Evolutionary conservation across 495 filamentous ascomycete genomes (phyloP).

Genomic region (Neurospora sp.): DNA sequence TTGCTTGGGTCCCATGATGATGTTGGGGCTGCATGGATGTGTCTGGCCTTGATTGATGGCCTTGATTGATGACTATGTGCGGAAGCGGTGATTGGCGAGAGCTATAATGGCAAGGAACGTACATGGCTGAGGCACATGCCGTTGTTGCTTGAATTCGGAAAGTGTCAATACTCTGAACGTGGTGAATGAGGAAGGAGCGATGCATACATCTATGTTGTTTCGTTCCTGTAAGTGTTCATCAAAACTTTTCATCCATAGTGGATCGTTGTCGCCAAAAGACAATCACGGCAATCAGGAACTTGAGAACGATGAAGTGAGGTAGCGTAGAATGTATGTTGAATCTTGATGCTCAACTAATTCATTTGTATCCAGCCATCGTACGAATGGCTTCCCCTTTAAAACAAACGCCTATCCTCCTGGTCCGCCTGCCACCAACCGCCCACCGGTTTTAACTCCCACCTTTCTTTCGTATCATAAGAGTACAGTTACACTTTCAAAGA

Average conservation of each 20-base stretch:
- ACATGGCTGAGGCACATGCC: neutral
- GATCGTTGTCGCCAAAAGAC: neutral
- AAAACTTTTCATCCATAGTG: neutral
- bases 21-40: neutral
- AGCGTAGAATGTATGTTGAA: neutral
- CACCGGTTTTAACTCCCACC: neutral
- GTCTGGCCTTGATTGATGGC: neutral
- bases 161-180: neutral
- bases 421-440: neutral
- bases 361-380: neutral
- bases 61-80: neutral
- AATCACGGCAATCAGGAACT: neutral
- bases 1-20: neutral
- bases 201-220: neutral
- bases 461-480: neutral
- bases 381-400: neutral
- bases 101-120: neutral
- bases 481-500: neutral
- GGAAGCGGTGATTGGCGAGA: neutral
- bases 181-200: neutral
- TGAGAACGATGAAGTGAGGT: neutral
- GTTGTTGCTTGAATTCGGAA: neutral
- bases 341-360: neutral
- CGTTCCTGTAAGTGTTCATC: neutral
- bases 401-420: neutral